Evolutionary conservation across 176 grass and related monocot species (phyloP), one percentile per base, ranked within the genome.

Genomic region (Saccharum spontaneum): DNA sequence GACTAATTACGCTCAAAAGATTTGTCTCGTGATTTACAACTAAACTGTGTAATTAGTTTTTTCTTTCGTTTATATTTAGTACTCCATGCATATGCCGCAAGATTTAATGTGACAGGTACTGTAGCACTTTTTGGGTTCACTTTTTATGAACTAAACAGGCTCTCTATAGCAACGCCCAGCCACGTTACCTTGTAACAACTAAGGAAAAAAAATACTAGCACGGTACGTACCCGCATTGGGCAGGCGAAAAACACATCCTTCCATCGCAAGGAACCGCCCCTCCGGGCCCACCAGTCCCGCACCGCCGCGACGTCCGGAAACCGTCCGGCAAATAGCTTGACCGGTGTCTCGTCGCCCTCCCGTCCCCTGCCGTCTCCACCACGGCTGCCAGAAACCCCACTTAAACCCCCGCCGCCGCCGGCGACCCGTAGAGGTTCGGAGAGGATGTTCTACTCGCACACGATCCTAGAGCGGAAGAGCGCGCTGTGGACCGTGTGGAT

Each of bases 401-500:
- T 43, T 38, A 50, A 77, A 78, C 63, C 63, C 62, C 65, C 49
- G 65, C 31, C 39, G 13, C 17, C 75, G 37, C 1, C 59, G 23
- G 8, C 7, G 37, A 65, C n/a, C 57, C 20, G 3, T n/a, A 34
- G 37, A 69, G 22, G 33, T 18, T 31, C 38, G 9, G 70, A 37
- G 24, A 68, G 66, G 30, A 94, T 98, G 93, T 98, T 98, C 91
- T 98, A 95, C 85, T 98, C 93, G 12, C 97, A 93, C 76, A 90
- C 89, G 16, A 85, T 98, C 73, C 90, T 98, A 18, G 97, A 86
- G 20, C 79, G 84, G 87, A 98, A 98, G 60, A 90, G 83, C 77
- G 79, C 93, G 20, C 69, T 95, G 12, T 86, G 89, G 33, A 89
- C 90, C 55, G 87, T 98, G 55, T 98, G 93, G 97, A 90, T 98